Evolutionary conservation across 495 filamentous ascomycete species (phyloP), one percentile per base, ranked within the genome.

Genomic region (Ascobolus immersus): DNA sequence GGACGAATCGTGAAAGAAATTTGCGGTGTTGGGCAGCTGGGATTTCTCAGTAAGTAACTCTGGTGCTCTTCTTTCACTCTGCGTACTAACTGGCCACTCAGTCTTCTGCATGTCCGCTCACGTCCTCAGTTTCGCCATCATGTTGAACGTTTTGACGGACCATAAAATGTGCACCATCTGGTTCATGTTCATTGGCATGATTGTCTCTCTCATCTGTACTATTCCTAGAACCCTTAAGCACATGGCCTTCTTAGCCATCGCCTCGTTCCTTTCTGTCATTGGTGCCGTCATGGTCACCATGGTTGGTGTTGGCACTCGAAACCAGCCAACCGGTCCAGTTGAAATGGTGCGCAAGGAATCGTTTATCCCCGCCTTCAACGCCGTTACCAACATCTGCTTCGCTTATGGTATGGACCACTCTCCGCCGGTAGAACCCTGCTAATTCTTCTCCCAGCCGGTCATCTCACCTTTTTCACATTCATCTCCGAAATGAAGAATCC

Each of bases 71-170:
- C n/a, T n/a, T n/a, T n/a, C n/a, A n/a, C n/a, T n/a, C n/a, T n/a
- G n/a, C n/a, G n/a, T n/a, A n/a, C n/a, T n/a, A n/a, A n/a, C n/a
- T n/a, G n/a, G n/a, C n/a, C n/a, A n/a, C n/a, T n/a, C n/a, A n/a
- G n/a, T 74, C 20, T 80, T 86, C 55, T 65, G 76, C 44, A 73
- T 77, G 58, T 73, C 61, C 11, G 72, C 69, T 11, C 77, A 84
- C 43, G 60, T 79, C 30, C 54, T 81, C 26, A 74, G 69, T 0
- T 78, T 77, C 43, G 63, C 62, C 8, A 73, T 82, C 38, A 67
- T 69, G 48, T 62, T 80, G 50, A 70, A 71, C 33, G 65, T 58
- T 13, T 52, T 81, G 25, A 69, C 71, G 4, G 48, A 65, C 1
- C 62, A 76, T 44, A 65, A 56, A 3, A 54, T 60, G 0, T 84